Percentiles rank a stretch among this genome's conserved stretches.
phyloP scores from a whole-genome alignment of 164 flowering plant species.

The Kingdonia uniflora region DNA sequence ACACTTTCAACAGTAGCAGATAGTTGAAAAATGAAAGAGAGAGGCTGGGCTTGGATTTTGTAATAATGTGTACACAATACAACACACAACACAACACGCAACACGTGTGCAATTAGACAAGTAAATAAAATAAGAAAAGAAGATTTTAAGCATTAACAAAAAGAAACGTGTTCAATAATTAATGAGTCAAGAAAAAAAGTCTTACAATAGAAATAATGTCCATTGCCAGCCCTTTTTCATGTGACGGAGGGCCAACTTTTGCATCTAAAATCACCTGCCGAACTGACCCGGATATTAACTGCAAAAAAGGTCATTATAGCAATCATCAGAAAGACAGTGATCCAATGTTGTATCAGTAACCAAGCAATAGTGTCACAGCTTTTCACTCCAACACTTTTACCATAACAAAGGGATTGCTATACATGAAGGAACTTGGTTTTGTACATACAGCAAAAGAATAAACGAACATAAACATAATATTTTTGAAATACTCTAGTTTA shows the following conservation, averaged over 20 bases:
- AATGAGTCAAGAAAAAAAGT: slow-evolving; percentile 5
- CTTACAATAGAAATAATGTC: slow-evolving; percentile 78
- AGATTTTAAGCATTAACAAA: no score
- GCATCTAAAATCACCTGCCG: slow-evolving; percentile 75
- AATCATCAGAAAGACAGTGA: no score
- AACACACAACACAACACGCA: no score
- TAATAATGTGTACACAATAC: no score
- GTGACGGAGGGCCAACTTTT: slow-evolving; percentile 89
- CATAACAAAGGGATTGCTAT: not conserved
- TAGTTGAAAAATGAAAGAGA: no score
- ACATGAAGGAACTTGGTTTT: not conserved
- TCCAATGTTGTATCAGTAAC: not conserved
- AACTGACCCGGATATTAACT: slow-evolving; percentile 75
- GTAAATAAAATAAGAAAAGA: no score
- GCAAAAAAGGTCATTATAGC: no score
- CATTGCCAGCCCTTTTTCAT: slow-evolving; percentile 76
- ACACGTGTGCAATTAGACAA: no score
- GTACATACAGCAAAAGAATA: not conserved
- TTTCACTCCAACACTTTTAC: not conserved
- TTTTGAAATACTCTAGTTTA: no score
- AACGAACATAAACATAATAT: not conserved
- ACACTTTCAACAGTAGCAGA: no score
- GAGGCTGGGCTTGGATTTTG: no score
- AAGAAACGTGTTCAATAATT: no score
- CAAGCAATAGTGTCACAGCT: not conserved